These are phyloP conservation scores for Ligustrum vulgare DNA, from an alignment of 257 asterid genomes.

Conservation along the genomic window DNA sequence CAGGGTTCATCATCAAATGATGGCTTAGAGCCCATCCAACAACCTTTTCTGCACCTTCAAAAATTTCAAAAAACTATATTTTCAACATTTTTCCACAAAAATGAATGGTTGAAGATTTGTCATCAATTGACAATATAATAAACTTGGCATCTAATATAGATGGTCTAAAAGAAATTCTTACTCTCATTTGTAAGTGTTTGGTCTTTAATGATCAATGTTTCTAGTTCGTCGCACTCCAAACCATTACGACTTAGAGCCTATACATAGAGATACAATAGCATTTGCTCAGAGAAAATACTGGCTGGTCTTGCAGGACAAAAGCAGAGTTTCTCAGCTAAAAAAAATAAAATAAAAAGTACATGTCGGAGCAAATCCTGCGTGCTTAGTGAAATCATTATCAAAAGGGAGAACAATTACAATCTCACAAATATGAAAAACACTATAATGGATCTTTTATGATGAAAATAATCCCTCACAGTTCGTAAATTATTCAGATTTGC, in stretches of 20 bases:
- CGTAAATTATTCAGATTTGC: constrained; percentile 71
- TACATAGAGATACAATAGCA: constrained; percentile 26
- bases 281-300: constrained; percentile 1
- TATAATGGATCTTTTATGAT: background rate
- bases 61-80: constrained; percentile 20
- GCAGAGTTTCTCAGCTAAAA: background rate
- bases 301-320: constrained; percentile 1
- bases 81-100: constrained; percentile 1
- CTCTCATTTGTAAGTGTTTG: constrained; percentile 82
- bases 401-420: background rate
- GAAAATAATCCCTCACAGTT: constrained; percentile 53
- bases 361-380: background rate
- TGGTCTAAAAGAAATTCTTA: constrained; percentile 32
- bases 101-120: background rate
- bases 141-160: constrained; percentile 10
- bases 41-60: constrained; percentile 78
- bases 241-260: constrained; percentile 79
- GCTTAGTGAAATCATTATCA: background rate
- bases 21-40: constrained; percentile 86
- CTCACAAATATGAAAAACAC: constrained; percentile 1
- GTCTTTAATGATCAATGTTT: constrained; percentile 61
- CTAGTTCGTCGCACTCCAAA: constrained; percentile 73
- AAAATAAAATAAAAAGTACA: background rate
- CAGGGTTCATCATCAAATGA: constrained; percentile 60
- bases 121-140: constrained; percentile 1